These are phyloP conservation scores for Debaryomycetaceae sp. DNA, from an alignment of 1,139 yeast genomes.

Conservation along the genomic window DNA sequence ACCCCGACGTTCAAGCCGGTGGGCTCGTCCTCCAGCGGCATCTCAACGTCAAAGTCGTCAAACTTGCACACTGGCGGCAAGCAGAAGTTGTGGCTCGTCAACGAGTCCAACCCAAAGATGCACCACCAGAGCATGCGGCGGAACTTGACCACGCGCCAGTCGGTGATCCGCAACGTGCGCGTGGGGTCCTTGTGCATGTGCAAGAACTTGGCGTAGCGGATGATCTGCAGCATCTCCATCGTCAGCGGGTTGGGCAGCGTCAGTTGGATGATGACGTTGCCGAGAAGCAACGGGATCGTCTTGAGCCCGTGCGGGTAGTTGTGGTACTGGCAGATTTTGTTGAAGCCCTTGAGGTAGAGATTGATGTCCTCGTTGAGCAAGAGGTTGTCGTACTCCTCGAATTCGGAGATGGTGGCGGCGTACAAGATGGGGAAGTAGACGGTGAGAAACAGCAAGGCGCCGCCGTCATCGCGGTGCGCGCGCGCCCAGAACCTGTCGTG, in stretches of 20 bases:
- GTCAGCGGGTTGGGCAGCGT: conserved; percentile 54
- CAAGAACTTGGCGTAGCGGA: conserved; percentile 51
- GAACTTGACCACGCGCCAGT: conserved; percentile 45
- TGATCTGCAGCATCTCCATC: conserved; percentile 45
- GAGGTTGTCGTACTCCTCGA: conserved; percentile 48
- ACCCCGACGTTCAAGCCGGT: conserved; percentile 32
- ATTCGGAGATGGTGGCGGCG: conserved; percentile 52
- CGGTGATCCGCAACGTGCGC: conserved; percentile 42
- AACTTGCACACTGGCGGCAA: conserved; percentile 52
- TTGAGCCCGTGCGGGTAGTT: conserved; percentile 53
- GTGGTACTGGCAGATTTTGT: conserved; percentile 45
- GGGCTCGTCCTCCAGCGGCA: conserved; percentile 49
- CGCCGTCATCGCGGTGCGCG: conserved; percentile 2
- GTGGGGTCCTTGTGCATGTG: conserved; percentile 60
- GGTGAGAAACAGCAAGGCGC: conserved; percentile 39
- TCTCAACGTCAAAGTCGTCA: conserved; percentile 53
- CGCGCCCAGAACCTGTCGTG: conserved; percentile 47
- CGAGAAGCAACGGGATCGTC: conserved; percentile 41
- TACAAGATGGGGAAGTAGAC: conserved; percentile 48
- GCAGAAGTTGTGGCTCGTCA: conserved; percentile 54
- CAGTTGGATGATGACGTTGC: conserved; percentile 51
- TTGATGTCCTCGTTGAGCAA: conserved; percentile 47
- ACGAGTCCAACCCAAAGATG: conserved; percentile 54
- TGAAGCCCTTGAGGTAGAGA: conserved; percentile 43
- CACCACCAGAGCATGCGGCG: conserved; percentile 65